phyloP scores from a whole-genome alignment of 164 flowering plant genomes.

The Kingdonia uniflora region DNA sequence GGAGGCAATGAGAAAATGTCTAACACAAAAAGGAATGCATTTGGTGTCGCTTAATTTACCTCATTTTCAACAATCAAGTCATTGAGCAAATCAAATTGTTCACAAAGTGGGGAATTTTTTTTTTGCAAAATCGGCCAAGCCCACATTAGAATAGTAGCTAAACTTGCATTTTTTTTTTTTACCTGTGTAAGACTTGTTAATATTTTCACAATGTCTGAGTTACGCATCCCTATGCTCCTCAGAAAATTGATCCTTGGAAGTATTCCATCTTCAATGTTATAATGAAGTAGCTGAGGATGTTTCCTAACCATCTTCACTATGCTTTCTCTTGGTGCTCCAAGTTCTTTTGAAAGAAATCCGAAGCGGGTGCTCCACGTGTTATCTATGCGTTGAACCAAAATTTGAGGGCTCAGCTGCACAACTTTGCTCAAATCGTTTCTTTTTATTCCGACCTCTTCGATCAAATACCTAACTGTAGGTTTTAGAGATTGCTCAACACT shows the following conservation, averaged over 20 bases:
- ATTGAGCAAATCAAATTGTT: too few relatives aligned
- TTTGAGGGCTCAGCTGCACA: conserved; percentile 92
- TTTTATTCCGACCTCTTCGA: conserved; percentile 86
- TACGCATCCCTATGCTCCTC: conserved; percentile 82
- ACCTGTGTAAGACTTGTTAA: conserved; percentile 88
- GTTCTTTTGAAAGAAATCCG: conserved; percentile 62
- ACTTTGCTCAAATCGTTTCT: conserved; percentile 67
- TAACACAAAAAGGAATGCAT: too few relatives aligned
- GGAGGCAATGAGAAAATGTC: too few relatives aligned
- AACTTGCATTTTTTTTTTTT: neutral
- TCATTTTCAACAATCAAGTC: too few relatives aligned
- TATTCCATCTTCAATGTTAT: conserved; percentile 86
- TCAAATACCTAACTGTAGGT: conserved; percentile 79
- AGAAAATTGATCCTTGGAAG: conserved; percentile 83
- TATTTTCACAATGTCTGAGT: conserved; percentile 81
- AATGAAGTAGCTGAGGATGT: conserved; percentile 95
- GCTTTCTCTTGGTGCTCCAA: conserved; percentile 80
- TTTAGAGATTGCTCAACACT: conserved; percentile 86
- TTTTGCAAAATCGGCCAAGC: too few relatives aligned
- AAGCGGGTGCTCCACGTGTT: conserved; percentile 74
- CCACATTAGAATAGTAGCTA: too few relatives aligned
- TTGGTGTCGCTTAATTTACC: too few relatives aligned
- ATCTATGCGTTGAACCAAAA: conserved; percentile 77
- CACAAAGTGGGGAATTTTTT: too few relatives aligned
- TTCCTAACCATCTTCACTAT: conserved; percentile 85